Evolutionary conservation across 2,329 filamentous ascomycete species (phyloP).

Genomic region (Metarhizium guizhouense): DNA sequence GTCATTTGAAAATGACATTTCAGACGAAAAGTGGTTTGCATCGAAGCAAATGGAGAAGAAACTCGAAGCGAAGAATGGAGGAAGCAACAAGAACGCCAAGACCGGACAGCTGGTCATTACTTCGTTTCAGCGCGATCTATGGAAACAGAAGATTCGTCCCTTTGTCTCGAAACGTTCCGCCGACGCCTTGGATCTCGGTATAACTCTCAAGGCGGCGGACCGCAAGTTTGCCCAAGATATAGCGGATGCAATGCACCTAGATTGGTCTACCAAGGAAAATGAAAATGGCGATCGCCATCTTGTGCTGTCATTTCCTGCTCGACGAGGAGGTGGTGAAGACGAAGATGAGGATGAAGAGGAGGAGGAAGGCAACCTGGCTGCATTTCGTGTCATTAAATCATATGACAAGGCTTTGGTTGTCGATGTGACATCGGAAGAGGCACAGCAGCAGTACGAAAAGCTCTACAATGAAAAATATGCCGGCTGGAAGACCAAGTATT

Average conservation of each 20-base stretch:
- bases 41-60: slow-evolving; percentile 71
- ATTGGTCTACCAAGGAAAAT: slow-evolving; percentile 50
- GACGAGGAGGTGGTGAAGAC: slow-evolving; percentile 32
- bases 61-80: slow-evolving; percentile 46
- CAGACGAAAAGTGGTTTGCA: slow-evolving; percentile 86
- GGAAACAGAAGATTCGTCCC: slow-evolving; percentile 69
- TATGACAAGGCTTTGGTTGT: slow-evolving; percentile 87
- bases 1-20: slow-evolving; percentile 86
- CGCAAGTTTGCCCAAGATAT: slow-evolving; percentile 89
- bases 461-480: slow-evolving; percentile 87
- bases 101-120: slow-evolving; percentile 63
- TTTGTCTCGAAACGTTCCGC: slow-evolving; percentile 65
- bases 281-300: slow-evolving; percentile 46
- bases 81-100: slow-evolving; percentile 41
- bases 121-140: slow-evolving; percentile 70
- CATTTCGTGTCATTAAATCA: slow-evolving; percentile 75
- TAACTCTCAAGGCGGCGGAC: slow-evolving; percentile 68
- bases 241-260: slow-evolving; percentile 51
- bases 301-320: slow-evolving; percentile 36
- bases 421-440: slow-evolving; percentile 70
- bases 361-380: slow-evolving; percentile 78
- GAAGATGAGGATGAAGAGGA: slow-evolving; percentile 35
- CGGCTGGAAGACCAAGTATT: slow-evolving; percentile 92
- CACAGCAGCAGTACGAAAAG: slow-evolving; percentile 67
- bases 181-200: slow-evolving; percentile 63